Evolutionary conservation across 2,329 filamentous ascomycete genomes (phyloP).

Genomic region (Calonectria hongkongensis): DNA sequence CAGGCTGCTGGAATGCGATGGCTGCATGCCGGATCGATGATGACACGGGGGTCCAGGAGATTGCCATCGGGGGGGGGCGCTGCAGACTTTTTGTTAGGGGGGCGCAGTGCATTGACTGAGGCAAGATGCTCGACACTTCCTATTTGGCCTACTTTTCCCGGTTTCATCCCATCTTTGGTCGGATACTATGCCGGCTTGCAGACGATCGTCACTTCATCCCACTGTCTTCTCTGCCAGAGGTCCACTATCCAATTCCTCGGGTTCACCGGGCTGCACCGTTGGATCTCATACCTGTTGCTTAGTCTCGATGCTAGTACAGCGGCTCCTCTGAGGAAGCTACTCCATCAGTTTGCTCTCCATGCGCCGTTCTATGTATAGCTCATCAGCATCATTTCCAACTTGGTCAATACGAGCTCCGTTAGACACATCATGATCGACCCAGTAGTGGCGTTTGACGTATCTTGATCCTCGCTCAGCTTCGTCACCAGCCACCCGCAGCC

Average conservation of each 20-base stretch:
- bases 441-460: constrained; percentile 1
- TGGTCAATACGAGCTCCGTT: background rate
- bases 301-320: background rate
- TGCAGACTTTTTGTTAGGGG: constrained; percentile 16
- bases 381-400: background rate
- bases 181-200: constrained; percentile 2
- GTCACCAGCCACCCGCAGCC: constrained; percentile 1
- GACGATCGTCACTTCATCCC: constrained; percentile 7
- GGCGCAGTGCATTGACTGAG: constrained; percentile 18
- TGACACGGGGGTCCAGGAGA: constrained; percentile 27
- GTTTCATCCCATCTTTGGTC: constrained; percentile 18
- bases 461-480: constrained; percentile 4
- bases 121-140: constrained; percentile 14
- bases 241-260: constrained; percentile 34
- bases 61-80: constrained; percentile 11
- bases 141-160: background rate
- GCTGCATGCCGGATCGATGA: constrained; percentile 42
- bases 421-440: background rate
- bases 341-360: constrained; percentile 17
- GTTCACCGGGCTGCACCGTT: constrained; percentile 5
- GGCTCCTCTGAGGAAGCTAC: constrained; percentile 6
- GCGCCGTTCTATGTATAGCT: constrained; percentile 4
- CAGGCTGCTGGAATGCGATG: constrained; percentile 45
- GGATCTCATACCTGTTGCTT: background rate
- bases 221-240: background rate